Conservation (phyloP, 192 early-diverging fungal species). For the Haplosporangium gracile region DNA sequence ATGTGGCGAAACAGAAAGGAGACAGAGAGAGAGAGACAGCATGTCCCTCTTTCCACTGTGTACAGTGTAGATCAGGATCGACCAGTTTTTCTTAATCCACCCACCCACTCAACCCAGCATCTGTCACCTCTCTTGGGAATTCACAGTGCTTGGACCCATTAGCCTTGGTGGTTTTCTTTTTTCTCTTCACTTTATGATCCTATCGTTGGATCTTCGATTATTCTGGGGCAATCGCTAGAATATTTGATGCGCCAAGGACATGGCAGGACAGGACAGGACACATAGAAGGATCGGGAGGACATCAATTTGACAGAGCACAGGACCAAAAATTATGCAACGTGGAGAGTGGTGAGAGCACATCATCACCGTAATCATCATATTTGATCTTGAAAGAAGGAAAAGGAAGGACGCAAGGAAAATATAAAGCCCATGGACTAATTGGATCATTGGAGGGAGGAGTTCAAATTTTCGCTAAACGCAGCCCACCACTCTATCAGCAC, state of each 20-base stretch:
- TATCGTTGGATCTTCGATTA: not conserved
- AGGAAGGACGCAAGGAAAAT: not conserved
- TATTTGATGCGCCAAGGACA: not conserved
- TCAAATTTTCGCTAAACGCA: not conserved
- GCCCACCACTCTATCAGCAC: not conserved
- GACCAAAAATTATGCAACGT: not conserved
- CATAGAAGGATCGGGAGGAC: not conserved
- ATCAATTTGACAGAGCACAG: constrained; percentile 1
- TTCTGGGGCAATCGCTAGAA: not conserved
- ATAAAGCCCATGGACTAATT: not conserved
- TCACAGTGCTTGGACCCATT: not conserved
- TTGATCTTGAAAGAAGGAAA: not conserved
- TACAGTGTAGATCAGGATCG: not conserved
- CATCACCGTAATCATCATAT: not conserved
- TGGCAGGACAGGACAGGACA: not conserved
- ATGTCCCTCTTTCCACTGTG: not conserved
- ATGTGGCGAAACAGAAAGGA: not conserved
- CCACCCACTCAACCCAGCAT: not conserved
- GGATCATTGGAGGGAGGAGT: no score
- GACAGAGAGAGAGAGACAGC: not conserved
- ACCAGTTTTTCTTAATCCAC: no score
- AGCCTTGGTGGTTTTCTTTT: not conserved
- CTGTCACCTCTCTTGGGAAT: not conserved
- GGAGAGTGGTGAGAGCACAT: not conserved
- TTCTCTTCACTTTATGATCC: not conserved